Base-by-base conservation (phyloP, 371 early-diverging fungal species). In the Chytridium lagenaria region DNA sequence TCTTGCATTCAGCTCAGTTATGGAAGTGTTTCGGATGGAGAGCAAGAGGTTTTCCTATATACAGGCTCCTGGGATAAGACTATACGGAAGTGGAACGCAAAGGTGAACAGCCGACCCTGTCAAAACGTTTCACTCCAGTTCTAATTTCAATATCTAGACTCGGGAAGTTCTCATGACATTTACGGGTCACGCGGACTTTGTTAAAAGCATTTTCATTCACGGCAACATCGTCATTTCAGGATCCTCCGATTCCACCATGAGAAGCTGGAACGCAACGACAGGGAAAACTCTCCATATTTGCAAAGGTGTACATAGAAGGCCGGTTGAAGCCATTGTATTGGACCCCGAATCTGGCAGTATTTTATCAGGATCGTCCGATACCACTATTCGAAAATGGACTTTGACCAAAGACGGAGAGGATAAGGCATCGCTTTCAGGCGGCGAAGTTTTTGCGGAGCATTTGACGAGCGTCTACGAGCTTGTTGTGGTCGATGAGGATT, bases 41-140 rank as follows among this genome's bases (percentile, higher is more conserved):
- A 34, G 36, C 69, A 71, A 7, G 84, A 77, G n/a, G 77, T 83
- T 15, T 80, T 90, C 30, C 78, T 93, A 5, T 71, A 77, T 72
- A 94, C 93, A 1, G 92, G 93, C 55, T 92, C 92, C 1, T 93
- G 94, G 94, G 94, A 93, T 76, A 92, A 93, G 78, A 87, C 91
- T 1, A 80, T 92, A 64, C 86, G 83, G 67, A 85, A 90, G 74
- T 93, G 92, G 92, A 81, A 91, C 74, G 74, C 83, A 1, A 81
- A 79, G 81, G 90, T 90, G 70, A 44, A 33, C 34, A 31, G 16
- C 33, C 49, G 26, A 10, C 67, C 26, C 50, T 0, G 52, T 51
- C 37, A 39, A 37, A 61, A 61, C 10, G 55, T 23, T 23, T 7
- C 5, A 28, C 37, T 16, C 61, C 55, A 10, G 5, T 23, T 23